phyloP scores from a whole-genome alignment of 2,329 filamentous ascomycete species.

The Juglanconis sp. region DNA sequence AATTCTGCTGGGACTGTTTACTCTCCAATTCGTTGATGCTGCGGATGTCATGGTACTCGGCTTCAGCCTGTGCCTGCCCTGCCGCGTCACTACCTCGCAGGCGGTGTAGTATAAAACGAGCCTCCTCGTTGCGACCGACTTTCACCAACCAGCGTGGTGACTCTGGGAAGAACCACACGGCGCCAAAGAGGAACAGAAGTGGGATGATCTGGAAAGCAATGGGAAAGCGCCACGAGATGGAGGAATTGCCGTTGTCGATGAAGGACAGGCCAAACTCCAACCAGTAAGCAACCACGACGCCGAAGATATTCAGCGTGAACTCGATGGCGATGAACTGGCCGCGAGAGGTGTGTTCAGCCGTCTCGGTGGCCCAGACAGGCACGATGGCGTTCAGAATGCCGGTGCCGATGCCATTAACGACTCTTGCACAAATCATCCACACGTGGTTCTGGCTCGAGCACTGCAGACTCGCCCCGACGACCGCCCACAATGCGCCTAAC shows the following conservation, averaged over 20 bases:
- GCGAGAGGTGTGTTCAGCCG: slow-evolving; percentile 63
- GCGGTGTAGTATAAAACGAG: slow-evolving; percentile 9
- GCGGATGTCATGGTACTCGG: slow-evolving; percentile 57
- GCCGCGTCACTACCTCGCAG: slow-evolving; percentile 5
- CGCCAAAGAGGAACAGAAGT: slow-evolving; percentile 14
- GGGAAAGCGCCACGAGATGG: slow-evolving; percentile 3
- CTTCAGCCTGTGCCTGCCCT: slow-evolving; percentile 7
- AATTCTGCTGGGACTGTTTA: slow-evolving; percentile 54
- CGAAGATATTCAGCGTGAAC: slow-evolving; percentile 47
- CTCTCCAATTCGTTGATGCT: slow-evolving; percentile 61
- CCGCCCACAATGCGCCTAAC: slow-evolving; percentile 53
- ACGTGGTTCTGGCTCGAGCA: slow-evolving; percentile 61
- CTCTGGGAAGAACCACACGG: slow-evolving; percentile 17
- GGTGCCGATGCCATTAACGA: slow-evolving; percentile 64
- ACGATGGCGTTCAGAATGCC: slow-evolving; percentile 69
- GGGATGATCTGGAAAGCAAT: slow-evolving; percentile 19
- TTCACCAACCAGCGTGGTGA: slow-evolving; percentile 20
- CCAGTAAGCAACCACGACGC: slow-evolving; percentile 32
- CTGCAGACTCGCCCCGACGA: slow-evolving; percentile 62
- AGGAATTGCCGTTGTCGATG: slow-evolving; percentile 19
- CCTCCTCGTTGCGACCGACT: slow-evolving; percentile 13
- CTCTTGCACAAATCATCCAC: slow-evolving; percentile 68
- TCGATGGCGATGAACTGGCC: slow-evolving; percentile 70
- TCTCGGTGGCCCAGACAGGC: slow-evolving; percentile 70
- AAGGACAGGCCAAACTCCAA: slow-evolving; percentile 31